These are phyloP conservation scores for Penicillium sp. DNA, from an alignment of 2,329 filamentous ascomycete genomes.

Conservation along the genomic window DNA sequence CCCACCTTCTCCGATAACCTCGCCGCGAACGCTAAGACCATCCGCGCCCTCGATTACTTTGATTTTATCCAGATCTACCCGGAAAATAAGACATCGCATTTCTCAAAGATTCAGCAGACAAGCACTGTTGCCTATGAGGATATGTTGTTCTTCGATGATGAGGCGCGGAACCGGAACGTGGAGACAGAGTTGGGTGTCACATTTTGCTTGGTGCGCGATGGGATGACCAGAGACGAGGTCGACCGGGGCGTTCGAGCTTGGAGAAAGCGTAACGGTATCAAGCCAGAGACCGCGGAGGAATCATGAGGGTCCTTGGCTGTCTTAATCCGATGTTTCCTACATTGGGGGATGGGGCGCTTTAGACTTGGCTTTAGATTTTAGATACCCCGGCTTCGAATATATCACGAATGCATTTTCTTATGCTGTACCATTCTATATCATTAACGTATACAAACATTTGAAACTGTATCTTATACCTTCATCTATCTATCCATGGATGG, in stretches of 20 bases:
- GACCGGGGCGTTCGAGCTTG: constrained; percentile 78
- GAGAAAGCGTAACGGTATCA: constrained; percentile 66
- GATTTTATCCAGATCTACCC: constrained; percentile 65
- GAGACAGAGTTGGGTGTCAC: constrained; percentile 70
- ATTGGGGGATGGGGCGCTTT: not conserved
- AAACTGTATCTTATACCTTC: not conserved
- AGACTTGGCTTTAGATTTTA: not conserved
- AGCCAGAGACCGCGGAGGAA: constrained; percentile 15
- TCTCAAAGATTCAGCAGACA: constrained; percentile 67
- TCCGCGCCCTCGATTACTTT: constrained; percentile 52
- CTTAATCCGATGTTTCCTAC: not conserved
- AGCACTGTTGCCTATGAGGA: constrained; percentile 73
- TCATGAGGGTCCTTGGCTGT: not conserved
- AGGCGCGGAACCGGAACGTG: constrained; percentile 80
- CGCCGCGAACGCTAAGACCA: constrained; percentile 47
- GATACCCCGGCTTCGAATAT: not conserved
- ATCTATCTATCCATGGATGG: not conserved
- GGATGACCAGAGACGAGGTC: constrained; percentile 72
- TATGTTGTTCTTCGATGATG: constrained; percentile 96
- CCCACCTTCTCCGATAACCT: constrained; percentile 42
- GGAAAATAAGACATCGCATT: constrained; percentile 80
- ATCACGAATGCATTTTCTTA: not conserved
- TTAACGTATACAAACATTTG: not conserved
- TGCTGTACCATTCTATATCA: not conserved
- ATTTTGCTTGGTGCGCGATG: constrained; percentile 78